A percentile compares a stretch with the other conserved stretches of the same genome.
Evolutionary conservation across 1,139 yeast genomes (phyloP).

Genomic region (Zhuliangozyma parablackwelliae): DNA sequence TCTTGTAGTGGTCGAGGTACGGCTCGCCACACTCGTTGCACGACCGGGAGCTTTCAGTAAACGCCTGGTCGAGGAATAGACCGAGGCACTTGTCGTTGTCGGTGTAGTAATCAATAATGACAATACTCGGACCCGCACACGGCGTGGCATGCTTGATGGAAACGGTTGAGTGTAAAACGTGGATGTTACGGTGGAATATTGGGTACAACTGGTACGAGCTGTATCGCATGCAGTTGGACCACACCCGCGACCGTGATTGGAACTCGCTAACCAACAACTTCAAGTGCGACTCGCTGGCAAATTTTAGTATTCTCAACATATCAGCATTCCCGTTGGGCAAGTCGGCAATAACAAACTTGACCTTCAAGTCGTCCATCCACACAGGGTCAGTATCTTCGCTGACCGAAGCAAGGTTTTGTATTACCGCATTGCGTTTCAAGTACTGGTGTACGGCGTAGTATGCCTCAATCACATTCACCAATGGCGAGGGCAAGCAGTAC

Average conservation of each 20-base stretch:
- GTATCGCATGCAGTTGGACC: conserved; percentile 38
- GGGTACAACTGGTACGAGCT: conserved; percentile 45
- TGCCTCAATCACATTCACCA: conserved; percentile 51
- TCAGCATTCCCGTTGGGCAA: conserved; percentile 36
- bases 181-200: conserved; percentile 66
- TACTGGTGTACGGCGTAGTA: conserved; percentile 41
- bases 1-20: conserved; percentile 71
- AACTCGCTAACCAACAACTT: conserved; percentile 25
- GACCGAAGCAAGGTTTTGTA: conserved; percentile 18
- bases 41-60: conserved; percentile 57
- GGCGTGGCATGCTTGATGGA: conserved; percentile 86
- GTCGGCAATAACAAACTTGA: conserved; percentile 21
- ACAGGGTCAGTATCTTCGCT: conserved; percentile 17
- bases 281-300: conserved; percentile 27
- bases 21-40: conserved; percentile 83
- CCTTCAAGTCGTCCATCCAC: conserved; percentile 23
- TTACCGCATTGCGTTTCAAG: conserved; percentile 21
- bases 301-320: conserved; percentile 35
- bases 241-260: conserved; percentile 31
- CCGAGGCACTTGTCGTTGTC: conserved; percentile 91
- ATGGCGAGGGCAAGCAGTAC: conserved; percentile 61
- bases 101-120: conserved; percentile 82
- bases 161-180: conserved; percentile 76
- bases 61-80: conserved; percentile 76
- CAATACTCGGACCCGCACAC: conserved; percentile 83